A percentile compares a stretch with the other conserved stretches of the same genome.
Evolutionary conservation across 805 yeast genomes (phyloP).

Genomic region (Schwanniomyces polymorphus): DNA sequence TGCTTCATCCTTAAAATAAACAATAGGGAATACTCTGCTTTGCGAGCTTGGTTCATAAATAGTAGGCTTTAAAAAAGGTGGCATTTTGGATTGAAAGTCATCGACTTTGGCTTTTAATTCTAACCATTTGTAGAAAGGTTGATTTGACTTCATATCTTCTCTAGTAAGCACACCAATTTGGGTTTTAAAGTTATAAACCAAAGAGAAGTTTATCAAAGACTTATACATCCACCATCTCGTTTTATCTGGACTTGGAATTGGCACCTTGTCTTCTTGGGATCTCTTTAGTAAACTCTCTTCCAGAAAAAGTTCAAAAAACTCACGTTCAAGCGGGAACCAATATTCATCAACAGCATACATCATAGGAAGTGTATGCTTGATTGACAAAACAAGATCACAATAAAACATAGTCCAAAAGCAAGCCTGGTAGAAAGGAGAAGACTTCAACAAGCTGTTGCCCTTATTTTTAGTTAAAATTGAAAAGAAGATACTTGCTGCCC

Average conservation of each 20-base stretch:
- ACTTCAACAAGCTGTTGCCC: conserved; percentile 19
- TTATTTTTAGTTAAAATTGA: conserved; percentile 23
- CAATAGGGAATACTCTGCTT: conserved; percentile 26
- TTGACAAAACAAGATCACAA: conserved; percentile 35
- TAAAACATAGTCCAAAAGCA: conserved; percentile 38
- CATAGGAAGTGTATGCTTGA: conserved; percentile 29
- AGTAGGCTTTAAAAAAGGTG: conserved; percentile 29
- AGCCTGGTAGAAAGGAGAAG: conserved; percentile 29
- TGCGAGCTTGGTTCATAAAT: conserved; percentile 25
- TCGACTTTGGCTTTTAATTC: conserved; percentile 22
- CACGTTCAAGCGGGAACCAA: conserved; percentile 35
- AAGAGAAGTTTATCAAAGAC: conserved; percentile 24
- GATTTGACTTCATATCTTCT: conserved; percentile 23
- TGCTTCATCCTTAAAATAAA: conserved; percentile 35
- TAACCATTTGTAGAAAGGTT: conserved; percentile 25
- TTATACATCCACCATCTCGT: conserved; percentile 40
- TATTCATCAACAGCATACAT: conserved; percentile 30
- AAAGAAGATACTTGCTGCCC: conserved; percentile 33
- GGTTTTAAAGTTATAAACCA: conserved; percentile 29
- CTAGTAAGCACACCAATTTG: conserved; percentile 23
- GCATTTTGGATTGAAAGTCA: conserved; percentile 29
- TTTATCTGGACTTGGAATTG: conserved; percentile 9
- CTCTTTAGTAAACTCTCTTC: conserved; percentile 4
- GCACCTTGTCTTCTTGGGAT: conserved; percentile 2
- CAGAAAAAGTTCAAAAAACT: conserved; percentile 21